These are phyloP conservation scores for Diaporthe capsici DNA, from an alignment of 2,329 filamentous ascomycete species.

Conservation along the genomic window DNA sequence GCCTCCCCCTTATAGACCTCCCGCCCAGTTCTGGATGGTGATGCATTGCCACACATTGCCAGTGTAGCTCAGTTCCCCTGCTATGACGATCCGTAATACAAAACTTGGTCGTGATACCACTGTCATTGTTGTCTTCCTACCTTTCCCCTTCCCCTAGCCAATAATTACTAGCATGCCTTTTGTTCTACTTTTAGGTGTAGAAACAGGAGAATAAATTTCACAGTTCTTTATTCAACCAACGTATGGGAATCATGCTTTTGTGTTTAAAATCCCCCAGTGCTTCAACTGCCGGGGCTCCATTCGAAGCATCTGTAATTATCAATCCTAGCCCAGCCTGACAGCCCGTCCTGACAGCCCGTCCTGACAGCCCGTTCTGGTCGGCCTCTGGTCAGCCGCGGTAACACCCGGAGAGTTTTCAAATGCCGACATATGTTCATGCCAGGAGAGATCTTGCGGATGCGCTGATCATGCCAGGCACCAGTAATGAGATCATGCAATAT, in stretches of 20 bases:
- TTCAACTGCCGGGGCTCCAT: not conserved
- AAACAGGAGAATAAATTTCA: not conserved
- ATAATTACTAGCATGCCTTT: too few species aligned
- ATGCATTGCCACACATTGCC: too few species aligned
- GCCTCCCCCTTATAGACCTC: too few species aligned
- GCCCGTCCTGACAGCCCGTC: not conserved
- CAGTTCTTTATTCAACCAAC: not conserved
- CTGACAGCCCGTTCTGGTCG: not conserved
- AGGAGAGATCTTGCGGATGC: not conserved
- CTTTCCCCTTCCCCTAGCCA: too few species aligned
- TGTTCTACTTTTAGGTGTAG: too few species aligned
- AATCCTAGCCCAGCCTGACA: not conserved
- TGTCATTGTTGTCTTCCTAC: too few species aligned
- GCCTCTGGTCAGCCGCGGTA: not conserved
- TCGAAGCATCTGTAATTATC: not conserved
- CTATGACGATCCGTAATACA: too few species aligned
- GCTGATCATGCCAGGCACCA: conserved; percentile 18
- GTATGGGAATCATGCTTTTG: not conserved
- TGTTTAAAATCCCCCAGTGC: too few species aligned
- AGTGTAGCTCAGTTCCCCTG: too few species aligned
- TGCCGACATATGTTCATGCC: conserved; percentile 11
- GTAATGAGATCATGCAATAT: not conserved
- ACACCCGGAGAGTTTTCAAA: not conserved
- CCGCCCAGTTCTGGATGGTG: too few species aligned
- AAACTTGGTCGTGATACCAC: too few species aligned